Conservation (phyloP, 371 early-diverging fungal species). For the Syncephalis plumigaleata region DNA sequence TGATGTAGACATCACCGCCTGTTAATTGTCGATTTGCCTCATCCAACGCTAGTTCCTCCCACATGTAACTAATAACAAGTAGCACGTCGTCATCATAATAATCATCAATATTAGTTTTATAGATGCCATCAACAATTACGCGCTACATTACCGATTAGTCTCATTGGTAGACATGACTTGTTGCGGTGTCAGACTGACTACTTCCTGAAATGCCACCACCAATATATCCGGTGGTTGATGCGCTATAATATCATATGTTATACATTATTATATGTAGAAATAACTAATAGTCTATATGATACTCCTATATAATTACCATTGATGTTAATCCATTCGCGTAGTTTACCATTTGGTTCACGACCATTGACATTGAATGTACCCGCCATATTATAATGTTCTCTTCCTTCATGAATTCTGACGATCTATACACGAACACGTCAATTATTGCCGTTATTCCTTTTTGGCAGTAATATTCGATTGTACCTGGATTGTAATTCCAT, state of each 20-base stretch:
- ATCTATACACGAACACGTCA: conserved; percentile 7
- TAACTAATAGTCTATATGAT: background rate
- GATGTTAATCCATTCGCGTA: conserved; percentile 35
- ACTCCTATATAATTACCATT: conserved; percentile 16
- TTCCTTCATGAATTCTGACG: conserved; percentile 30
- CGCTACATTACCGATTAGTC: conserved; percentile 13
- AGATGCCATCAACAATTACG: background rate
- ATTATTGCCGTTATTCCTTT: conserved; percentile 2
- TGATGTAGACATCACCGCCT: conserved; percentile 32
- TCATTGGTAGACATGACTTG: conserved; percentile 73
- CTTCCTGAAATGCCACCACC: conserved; percentile 85
- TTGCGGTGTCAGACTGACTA: conserved; percentile 77
- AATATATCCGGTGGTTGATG: conserved; percentile 57
- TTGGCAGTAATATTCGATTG: conserved; percentile 6
- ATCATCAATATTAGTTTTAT: background rate
- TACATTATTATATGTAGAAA: background rate
- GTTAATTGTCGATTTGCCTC: conserved; percentile 7
- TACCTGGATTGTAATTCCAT: conserved; percentile 27
- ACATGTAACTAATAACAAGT: conserved; percentile 10
- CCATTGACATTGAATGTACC: conserved; percentile 93
- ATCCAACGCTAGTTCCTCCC: background rate
- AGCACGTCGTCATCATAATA: background rate
- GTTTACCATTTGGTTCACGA: conserved; percentile 39
- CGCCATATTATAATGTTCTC: conserved; percentile 38
- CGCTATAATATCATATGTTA: conserved; percentile 6